phyloP scores from a whole-genome alignment of 106 monocot genomes.

The Chionographis japonica region DNA sequence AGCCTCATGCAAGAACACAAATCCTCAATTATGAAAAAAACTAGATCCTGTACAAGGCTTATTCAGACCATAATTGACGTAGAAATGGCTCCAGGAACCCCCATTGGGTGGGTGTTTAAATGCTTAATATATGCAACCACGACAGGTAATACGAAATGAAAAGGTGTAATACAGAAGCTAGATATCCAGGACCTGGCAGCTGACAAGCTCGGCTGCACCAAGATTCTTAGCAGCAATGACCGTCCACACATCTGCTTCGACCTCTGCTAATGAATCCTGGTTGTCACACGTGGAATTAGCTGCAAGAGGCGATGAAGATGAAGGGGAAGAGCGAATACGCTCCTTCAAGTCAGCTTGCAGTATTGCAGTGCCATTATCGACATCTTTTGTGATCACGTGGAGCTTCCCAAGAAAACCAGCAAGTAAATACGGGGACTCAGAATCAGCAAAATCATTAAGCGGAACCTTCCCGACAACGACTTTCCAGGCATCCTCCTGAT shows the following conservation, averaged over 20 bases:
- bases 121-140: too few relatives aligned
- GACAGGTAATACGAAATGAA: neutral
- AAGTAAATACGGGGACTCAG: slow-evolving; percentile 76
- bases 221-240: slow-evolving; percentile 38
- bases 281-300: slow-evolving; percentile 2
- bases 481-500: slow-evolving; percentile 64
- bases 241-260: slow-evolving; percentile 32
- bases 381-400: slow-evolving; percentile 76
- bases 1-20: too few relatives aligned
- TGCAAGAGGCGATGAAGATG: neutral
- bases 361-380: slow-evolving; percentile 34
- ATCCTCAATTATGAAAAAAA: too few relatives aligned
- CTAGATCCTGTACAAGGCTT: too few relatives aligned
- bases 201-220: slow-evolving; percentile 41
- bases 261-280: neutral
- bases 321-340: neutral
- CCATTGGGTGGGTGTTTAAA: too few relatives aligned
- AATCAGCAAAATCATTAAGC: slow-evolving; percentile 51
- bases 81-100: too few relatives aligned
- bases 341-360: slow-evolving; percentile 53
- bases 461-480: slow-evolving; percentile 53
- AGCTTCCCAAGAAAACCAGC: slow-evolving; percentile 71
- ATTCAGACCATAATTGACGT: too few relatives aligned
- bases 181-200: slow-evolving; percentile 54
- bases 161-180: slow-evolving; percentile 1